Evolutionary conservation across 352 stramenopile species (phyloP), one percentile per base, ranked within the genome.

Genomic region (Phytophthora cryptogea): DNA sequence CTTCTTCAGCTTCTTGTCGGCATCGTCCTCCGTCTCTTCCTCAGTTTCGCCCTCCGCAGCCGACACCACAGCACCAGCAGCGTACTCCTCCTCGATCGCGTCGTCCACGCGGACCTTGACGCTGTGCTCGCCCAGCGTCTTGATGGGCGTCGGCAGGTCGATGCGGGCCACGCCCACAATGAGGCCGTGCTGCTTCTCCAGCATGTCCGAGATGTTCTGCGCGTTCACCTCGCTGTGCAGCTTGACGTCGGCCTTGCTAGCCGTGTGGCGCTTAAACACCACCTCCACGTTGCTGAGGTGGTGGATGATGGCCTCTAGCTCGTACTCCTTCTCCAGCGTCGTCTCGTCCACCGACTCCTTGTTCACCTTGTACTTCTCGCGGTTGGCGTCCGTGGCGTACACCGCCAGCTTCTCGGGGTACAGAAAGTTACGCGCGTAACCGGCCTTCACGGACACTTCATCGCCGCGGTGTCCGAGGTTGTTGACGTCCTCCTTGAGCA

Each of bases 341-440:
- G 46, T 62, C 30, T 86, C 72, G 43, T 83, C 67, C 61, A 72
- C 49, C 16, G 68, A 79, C 55, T 84, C 64, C 43, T 87, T 83
- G 63, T 90, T 72, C 52, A 90, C 76, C 46, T 88, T 89, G 76
- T 74, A 93, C 71, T 88, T 88, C 48, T 90, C 67, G 67, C 89
- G 89, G 74, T 98, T 98, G 10, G 72, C 67, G 1, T 87, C 75
- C 28, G 91, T 98, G 11, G 95, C 95, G 70, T 98, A 98, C 39
- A 98, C 80, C 0, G 93, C 94, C 52, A 96, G 77, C 72, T 98
- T 97, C 60, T 97, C 72, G 5, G 95, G 95, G 63, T 98, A 94
- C 42, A 98, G 67, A 53, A 83, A 97, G 76, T 98, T 98, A 47
- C 95, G 90, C 32, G 94, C 94, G 71, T 95, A 98, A 36, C 95